Conservation (phyloP, 805 yeast species). For the Yueomyces sinensis region DNA sequence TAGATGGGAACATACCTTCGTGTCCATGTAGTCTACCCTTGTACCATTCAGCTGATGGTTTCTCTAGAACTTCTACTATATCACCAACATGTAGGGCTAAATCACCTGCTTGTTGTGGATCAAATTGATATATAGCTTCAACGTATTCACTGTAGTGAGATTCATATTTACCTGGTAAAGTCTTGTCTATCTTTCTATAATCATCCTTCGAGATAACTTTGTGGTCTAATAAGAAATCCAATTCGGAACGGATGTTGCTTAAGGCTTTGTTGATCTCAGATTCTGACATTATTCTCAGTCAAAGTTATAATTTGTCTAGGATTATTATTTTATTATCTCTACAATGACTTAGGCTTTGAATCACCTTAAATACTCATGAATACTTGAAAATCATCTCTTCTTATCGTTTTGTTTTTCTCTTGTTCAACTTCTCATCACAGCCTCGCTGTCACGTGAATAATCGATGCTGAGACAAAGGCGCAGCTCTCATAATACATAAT, state of each 20-base stretch:
- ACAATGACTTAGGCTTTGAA: too few species aligned
- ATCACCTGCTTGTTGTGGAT: conserved; percentile 67
- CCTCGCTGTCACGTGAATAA: too few species aligned
- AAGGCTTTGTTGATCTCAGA: conserved; percentile 68
- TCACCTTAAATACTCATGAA: too few species aligned
- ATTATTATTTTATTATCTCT: too few species aligned
- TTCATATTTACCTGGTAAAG: conserved; percentile 34
- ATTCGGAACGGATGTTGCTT: conserved; percentile 61
- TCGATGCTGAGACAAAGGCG: too few species aligned
- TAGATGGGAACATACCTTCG: conserved; percentile 81
- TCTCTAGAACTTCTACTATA: conserved; percentile 54
- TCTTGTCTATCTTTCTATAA: conserved; percentile 33
- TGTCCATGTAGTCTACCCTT: conserved; percentile 50
- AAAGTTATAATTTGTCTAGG: too few species aligned
- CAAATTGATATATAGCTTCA: conserved; percentile 65
- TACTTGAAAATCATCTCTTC: too few species aligned
- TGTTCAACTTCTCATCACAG: too few species aligned
- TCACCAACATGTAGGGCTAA: conserved; percentile 53
- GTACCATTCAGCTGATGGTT: conserved; percentile 83
- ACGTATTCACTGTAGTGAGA: conserved; percentile 26
- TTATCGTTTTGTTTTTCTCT: too few species aligned
- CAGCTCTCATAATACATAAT: too few species aligned
- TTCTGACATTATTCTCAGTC: too few species aligned
- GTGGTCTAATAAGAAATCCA: conserved; percentile 67
- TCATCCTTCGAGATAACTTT: conserved; percentile 51